Evolutionary conservation across 179 eudicot species (phyloP), one percentile per base, ranked within the genome.

Genomic region (Nepenthes alata): DNA sequence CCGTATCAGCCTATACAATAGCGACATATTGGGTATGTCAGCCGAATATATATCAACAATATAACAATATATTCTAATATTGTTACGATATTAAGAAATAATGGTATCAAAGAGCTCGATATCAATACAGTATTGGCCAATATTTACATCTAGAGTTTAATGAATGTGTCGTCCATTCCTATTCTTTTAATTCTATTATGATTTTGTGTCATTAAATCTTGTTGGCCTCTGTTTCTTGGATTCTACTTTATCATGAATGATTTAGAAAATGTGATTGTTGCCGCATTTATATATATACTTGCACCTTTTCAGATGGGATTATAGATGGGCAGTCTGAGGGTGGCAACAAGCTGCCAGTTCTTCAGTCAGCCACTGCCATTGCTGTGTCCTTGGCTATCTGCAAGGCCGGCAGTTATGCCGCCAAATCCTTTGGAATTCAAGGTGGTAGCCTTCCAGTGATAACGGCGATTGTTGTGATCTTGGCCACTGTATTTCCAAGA

Each of bases 311-410:
- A 83, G 91, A 75, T 75, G 74, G 52, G 14, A 25, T 34, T 16
- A 53, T 50, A 60, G 65, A 81, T 54, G 47, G 8, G 61, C 66
- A 71, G n/a, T 66, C 93, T 59, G 74, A 73, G 48, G 70, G 76
- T 54, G 72, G 82, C 35, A 65, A 73, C 72, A 83, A 75, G 75
- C 79, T 83, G 39, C 78, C 89, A 36, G 81, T 88, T 59, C 77
- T 83, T 67, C 83, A 83, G 59, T 70, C 83, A 70, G 95, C 90
- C 45, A 74, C 78, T 47, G 90, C 94, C 16, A 61, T 88, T 69
- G 86, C 97, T n/a, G 78, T 85, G 55, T 83, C 97, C 14, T 90
- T 88, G 63, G 74, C 83, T 12, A 88, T 90, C 55, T 90, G 97
- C 78, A 90, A 90, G 69, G 65, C 70, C 64, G 95, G 79, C 53